Percentiles rank a stretch among this genome's conserved stretches.
These are phyloP conservation scores for Populus hybrid DNA, from an alignment of 441 rosid species.

Conservation along the genomic window DNA sequence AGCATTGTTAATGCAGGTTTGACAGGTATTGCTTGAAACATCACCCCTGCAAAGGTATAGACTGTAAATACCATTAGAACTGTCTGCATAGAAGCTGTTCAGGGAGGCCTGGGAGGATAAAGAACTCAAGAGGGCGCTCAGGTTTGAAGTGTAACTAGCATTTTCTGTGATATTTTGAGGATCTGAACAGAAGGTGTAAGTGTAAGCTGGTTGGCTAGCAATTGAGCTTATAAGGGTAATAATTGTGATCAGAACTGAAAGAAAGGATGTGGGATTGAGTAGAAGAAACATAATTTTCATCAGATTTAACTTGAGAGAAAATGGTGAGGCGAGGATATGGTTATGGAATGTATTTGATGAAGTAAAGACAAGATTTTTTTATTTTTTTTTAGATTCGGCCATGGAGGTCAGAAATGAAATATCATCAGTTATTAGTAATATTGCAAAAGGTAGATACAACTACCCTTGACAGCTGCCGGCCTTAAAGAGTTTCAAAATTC, in stretches of 20 bases:
- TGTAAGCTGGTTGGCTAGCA: constrained; percentile 22
- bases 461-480: not conserved
- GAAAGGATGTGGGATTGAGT: not conserved
- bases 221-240: constrained; percentile 3
- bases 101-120: constrained; percentile 30
- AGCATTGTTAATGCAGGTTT: constrained; percentile 33
- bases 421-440: not conserved
- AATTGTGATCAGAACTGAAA: constrained; percentile 7
- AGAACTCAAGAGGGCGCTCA: constrained; percentile 21
- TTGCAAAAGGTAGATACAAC: not conserved
- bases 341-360: not conserved
- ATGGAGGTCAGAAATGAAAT: not conserved
- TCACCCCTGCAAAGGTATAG: constrained; percentile 44
- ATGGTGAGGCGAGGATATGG: not conserved
- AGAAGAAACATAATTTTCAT: constrained; percentile 10
- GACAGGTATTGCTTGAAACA: constrained; percentile 17
- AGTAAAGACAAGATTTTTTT: not conserved
- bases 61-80: constrained; percentile 29
- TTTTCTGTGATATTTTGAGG: constrained; percentile 14
- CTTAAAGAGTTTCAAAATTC: not conserved
- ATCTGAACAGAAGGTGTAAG: not conserved
- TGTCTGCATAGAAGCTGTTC: constrained; percentile 24
- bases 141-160: constrained; percentile 23
- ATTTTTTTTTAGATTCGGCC: not conserved
- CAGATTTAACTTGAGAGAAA: not conserved